Evolutionary conservation across 1,284 basidiomycete species (phyloP), one percentile per base, ranked within the genome.

Genomic region (Ceratobasidium sp.): DNA sequence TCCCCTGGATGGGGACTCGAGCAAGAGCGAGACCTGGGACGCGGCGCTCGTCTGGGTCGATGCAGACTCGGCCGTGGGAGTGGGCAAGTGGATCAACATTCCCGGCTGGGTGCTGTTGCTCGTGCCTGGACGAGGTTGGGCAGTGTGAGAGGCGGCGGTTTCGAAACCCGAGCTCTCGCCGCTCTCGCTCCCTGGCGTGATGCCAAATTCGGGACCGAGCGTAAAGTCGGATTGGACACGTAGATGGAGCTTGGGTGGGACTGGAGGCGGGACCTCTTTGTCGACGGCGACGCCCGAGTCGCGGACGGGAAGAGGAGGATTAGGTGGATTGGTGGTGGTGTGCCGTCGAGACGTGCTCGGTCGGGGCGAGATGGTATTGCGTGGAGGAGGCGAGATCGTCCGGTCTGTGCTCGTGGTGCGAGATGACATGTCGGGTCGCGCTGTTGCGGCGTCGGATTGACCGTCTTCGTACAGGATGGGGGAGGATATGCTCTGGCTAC

Each of bases 141-240:
- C 53, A 16, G 60, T 62, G 30, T 64, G 61, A 10, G 64, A 53
- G 21, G 48, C 50, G 21, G 64, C 64, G 32, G 64, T 55, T 43
- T 67, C 64, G 36, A 67, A 67, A 30, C 64, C 64, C 36, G 64
- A 67, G 50, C 64, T 67, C 32, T 64, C 61, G 48, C 48, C 45
- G 41, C 41, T 45, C 34, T 67, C 64, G 26, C 50, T 67, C 26
- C 41, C 26, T 48, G 50, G 30, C 4, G 26, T 50, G 36, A 43
- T 48, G 34, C 46, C 64, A 30, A 67, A 67, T 23, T 53, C 64
- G 21, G 64, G 48, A 12, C 61, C 61, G 23, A 67, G 32, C n/a
- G 64, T 67, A 67, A 67, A 67, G 14, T 67, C 64, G 36, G 64
- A 67, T 28, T 67, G 64, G 3, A 67, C 16, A n/a, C 64, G 64